Evolutionary conservation across 768 basidiomycete genomes (phyloP), one percentile per base, ranked within the genome.

Genomic region (Tulasnella sp.): DNA sequence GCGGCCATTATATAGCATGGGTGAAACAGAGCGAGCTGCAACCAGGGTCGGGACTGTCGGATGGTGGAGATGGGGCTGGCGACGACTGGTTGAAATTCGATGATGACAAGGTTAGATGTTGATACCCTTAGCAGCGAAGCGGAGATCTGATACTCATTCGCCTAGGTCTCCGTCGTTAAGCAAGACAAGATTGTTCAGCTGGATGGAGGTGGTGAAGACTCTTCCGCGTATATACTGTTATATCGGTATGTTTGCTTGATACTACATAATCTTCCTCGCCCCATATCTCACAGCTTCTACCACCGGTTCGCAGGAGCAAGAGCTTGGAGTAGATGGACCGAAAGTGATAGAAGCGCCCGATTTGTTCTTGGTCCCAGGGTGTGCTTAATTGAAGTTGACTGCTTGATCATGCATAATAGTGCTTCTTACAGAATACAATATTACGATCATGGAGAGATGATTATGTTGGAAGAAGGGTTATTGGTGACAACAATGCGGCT

Each of bases 1-100:
- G 89, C 0, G 95, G 94, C 1, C 95, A 98, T 72, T 98, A 98
- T 68, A 93, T 97, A 23, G 92, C 83, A 0, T 97, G 86, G 73
- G 87, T 86, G 27, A 87, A 88, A 73, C 80, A 78, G 64, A 79
- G 79, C 19, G 74, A 67, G 34, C 47, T 62, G 51, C 56, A 38
- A 17, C 30, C 29, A n/a, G 15, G 7, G 34, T 15, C n/a, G n/a
- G n/a, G n/a, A n/a, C 9, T 48, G n/a, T 10, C 21, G n/a, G 29
- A 9, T 27, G 11, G 32, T 26, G 49, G 24, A 27, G 27, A 44
- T 4, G 54, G 42, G 1, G 42, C 42, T 41, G 62, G 55, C 23
- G 70, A 73, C 41, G 68, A 71, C 42, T 75, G 95, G 95, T 89
- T 86, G 75, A 95, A 94, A 73, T 97, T 94, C 67, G 95, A 97